Conservation (phyloP, 495 filamentous ascomycete genomes). For the Penicillium waksmanii region DNA sequence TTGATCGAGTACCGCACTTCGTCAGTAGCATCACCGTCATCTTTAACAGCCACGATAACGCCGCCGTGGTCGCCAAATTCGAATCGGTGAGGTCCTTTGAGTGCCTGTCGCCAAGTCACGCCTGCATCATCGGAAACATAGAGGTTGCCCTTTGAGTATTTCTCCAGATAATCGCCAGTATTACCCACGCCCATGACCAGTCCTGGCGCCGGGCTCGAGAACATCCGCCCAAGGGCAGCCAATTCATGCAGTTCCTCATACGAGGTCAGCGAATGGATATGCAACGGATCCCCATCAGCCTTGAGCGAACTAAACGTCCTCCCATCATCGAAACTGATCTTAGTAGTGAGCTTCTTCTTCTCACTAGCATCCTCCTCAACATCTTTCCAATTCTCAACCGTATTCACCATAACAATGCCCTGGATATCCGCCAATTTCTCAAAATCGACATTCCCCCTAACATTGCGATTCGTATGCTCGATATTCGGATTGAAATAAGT, state of each 20-base stretch:
- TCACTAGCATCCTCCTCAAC: constrained; percentile 56
- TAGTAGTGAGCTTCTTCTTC: constrained; percentile 68
- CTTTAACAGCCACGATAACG: constrained; percentile 77
- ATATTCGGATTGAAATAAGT: constrained; percentile 92
- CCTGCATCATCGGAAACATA: constrained; percentile 93
- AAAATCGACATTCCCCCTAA: constrained; percentile 78
- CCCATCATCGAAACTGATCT: constrained; percentile 95
- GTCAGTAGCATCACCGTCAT: constrained; percentile 60
- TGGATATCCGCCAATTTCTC: constrained; percentile 89
- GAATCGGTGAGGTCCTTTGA: constrained; percentile 86
- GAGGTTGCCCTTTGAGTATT: constrained; percentile 69
- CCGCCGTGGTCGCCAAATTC: constrained; percentile 93
- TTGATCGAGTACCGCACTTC: constrained; percentile 81
- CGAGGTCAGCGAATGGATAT: constrained; percentile 89
- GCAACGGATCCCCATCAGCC: constrained; percentile 60
- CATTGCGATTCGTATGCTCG: constrained; percentile 84
- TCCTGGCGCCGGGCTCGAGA: constrained; percentile 90
- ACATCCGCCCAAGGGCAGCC: constrained; percentile 79
- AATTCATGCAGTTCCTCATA: constrained; percentile 37
- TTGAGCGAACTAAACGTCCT: constrained; percentile 73
- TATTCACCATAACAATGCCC: constrained; percentile 88
- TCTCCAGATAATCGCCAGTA: constrained; percentile 69
- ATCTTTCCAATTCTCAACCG: constrained; percentile 82
- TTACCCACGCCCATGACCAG: constrained; percentile 93
- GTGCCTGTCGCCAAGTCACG: constrained; percentile 73